Base-by-base conservation (phyloP, 371 early-diverging fungal species). In the Fennellomyces sp. region DNA sequence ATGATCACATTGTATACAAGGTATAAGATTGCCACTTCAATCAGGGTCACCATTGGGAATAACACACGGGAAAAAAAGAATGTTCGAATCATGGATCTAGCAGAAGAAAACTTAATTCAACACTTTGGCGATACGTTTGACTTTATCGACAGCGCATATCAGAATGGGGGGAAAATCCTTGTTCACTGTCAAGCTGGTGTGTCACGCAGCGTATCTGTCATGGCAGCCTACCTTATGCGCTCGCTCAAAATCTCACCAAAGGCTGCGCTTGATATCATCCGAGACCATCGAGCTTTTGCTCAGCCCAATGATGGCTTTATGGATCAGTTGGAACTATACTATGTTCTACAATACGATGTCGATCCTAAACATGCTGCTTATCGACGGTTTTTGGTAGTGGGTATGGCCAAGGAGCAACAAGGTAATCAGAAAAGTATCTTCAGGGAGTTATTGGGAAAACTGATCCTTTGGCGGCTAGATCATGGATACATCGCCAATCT, bases 221-320 rank as follows among this genome's bases (percentile, higher is more conserved):
- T 78, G 15, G 61, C 68, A 10, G 91, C 92, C 7, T 93, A 87
- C 63, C 42, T 93, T 56, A 91, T 93, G 90, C 80, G 81, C 62
- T 67, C 63, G 6, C 64, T 76, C 41, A 62, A 65, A 0, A 53
- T 88, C 17, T 56, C 73, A 1, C 68, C 72, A 0, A 66, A 70
- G 26, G 75, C 86, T 26, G 90, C 91, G 2, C 53, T 92, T 15
- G 72, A 63, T 0, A 45, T 63, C 13, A 73, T 91, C 19, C 70
- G 75, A 48, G 63, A 52, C 5, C 70, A 70, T 56, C 70, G 91
- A 35, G 61, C 70, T 1, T 70, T 76, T 70, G 76, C 64, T 61
- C 78, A 78, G 6, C 79, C 79, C 25, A 78, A 78, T 35, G 30
- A 33, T n/a, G 79, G 79, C 4, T 78, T 78, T 36, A 55, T 75